Evolutionary conservation across 352 stramenopile genomes (phyloP).

Genomic region (Lagenidium sp.): DNA sequence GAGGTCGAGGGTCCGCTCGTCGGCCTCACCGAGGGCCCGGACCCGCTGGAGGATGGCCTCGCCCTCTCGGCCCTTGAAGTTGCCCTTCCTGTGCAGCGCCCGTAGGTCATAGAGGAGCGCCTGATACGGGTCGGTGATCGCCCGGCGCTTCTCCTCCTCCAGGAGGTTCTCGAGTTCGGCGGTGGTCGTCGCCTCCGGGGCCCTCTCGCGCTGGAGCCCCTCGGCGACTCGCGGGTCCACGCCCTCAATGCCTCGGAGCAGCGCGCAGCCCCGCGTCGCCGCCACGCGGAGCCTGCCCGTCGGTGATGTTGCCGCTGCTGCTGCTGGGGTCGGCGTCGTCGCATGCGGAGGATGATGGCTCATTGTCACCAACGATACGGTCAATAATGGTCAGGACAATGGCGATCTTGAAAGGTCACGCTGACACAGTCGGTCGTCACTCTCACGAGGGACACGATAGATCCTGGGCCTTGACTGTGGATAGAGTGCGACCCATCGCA

Average conservation of each 20-base stretch:
- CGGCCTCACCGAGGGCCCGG: constrained; percentile 23
- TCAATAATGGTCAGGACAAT: too few relatives aligned
- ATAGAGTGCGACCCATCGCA: too few relatives aligned
- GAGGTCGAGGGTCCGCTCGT: constrained; percentile 34
- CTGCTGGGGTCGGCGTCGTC: too few relatives aligned
- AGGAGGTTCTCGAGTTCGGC: constrained; percentile 38
- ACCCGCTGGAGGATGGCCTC: constrained; percentile 46
- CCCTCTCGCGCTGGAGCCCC: constrained; percentile 29
- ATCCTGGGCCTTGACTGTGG: too few relatives aligned
- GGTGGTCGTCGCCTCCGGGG: neutral
- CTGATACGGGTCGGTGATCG: constrained; percentile 57
- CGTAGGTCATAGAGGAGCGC: constrained; percentile 57
- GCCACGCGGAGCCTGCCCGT: constrained; percentile 22
- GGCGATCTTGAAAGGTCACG: too few relatives aligned
- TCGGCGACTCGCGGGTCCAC: constrained; percentile 57
- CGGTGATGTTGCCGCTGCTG: neutral
- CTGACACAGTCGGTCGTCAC: too few relatives aligned
- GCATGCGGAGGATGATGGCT: too few relatives aligned
- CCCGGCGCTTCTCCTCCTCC: constrained; percentile 50
- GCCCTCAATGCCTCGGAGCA: constrained; percentile 30
- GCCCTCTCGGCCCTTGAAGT: constrained; percentile 54
- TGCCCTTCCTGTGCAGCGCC: constrained; percentile 43
- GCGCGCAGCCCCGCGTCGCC: constrained; percentile 28
- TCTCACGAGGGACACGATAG: too few relatives aligned
- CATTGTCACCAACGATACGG: constrained; percentile 6